Evolutionary conservation across 352 stramenopile species (phyloP).

Genomic region (Poterioochromonas sp.): DNA sequence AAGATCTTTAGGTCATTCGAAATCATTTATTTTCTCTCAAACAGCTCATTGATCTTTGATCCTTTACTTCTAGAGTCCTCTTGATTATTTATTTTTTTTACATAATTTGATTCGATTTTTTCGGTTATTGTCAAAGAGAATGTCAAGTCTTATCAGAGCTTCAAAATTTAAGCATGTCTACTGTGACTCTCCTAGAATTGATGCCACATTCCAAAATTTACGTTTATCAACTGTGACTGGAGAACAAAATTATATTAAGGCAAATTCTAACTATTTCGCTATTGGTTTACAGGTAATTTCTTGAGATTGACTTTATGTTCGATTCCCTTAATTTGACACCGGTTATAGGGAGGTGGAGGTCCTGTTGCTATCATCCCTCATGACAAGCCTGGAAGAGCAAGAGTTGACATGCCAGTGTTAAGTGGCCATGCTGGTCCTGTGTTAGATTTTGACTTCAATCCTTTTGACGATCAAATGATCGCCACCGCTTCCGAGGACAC

Average conservation of each 20-base stretch:
- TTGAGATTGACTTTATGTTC: not conserved
- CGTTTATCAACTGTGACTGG: slow-evolving; percentile 89
- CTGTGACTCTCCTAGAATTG: slow-evolving; percentile 86
- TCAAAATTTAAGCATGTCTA: slow-evolving; percentile 98
- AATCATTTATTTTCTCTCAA: no score
- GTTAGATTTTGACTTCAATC: slow-evolving; percentile 99
- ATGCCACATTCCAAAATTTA: slow-evolving; percentile 67
- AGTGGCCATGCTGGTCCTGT: slow-evolving; percentile 88
- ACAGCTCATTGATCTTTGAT: no score
- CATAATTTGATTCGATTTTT: not conserved
- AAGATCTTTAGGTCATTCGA: no score
- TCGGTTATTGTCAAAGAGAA: not conserved
- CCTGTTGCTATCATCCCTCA: slow-evolving; percentile 84
- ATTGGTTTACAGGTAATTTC: slow-evolving; percentile 63
- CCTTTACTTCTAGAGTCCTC: no score
- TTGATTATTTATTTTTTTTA: not conserved
- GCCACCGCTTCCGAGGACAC: slow-evolving; percentile 91
- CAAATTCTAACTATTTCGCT: slow-evolving; percentile 98
- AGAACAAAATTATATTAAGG: slow-evolving; percentile 99
- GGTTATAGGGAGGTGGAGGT: slow-evolving; percentile 54
- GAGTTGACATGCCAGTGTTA: slow-evolving; percentile 74
- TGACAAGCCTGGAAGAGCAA: slow-evolving; percentile 85
- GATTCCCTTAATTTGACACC: not conserved
- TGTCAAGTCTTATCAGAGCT: slow-evolving; percentile 67
- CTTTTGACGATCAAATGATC: slow-evolving; percentile 88